phyloP scores from a whole-genome alignment of 129 eudicot genomes.

The Arctium lappa region DNA sequence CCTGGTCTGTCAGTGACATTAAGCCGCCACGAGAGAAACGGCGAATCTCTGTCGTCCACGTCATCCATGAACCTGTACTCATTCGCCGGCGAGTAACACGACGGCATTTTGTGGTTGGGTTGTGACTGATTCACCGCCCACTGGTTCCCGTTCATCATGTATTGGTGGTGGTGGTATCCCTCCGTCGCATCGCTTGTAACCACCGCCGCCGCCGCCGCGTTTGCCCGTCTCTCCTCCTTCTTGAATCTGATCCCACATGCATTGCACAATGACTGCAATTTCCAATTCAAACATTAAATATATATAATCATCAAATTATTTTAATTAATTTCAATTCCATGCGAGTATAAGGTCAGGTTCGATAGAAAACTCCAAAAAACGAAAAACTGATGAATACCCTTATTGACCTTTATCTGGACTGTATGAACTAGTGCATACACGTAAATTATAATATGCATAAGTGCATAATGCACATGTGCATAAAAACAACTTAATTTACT shows the following conservation, averaged over 20 bases:
- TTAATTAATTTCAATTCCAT: too few species aligned
- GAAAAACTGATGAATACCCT: too few species aligned
- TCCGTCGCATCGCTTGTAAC: slow-evolving; percentile 26
- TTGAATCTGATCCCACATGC: slow-evolving; percentile 98
- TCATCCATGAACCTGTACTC: slow-evolving; percentile 83
- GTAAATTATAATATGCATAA: too few species aligned
- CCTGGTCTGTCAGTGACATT: slow-evolving; percentile 80
- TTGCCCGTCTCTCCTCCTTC: slow-evolving; percentile 94
- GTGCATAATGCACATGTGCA: too few species aligned
- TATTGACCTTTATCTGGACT: too few species aligned
- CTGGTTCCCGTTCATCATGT: slow-evolving; percentile 39
- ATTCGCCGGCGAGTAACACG: slow-evolving; percentile 53
- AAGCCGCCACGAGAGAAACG: slow-evolving; percentile 79
- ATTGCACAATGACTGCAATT: slow-evolving; percentile 92
- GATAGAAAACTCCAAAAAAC: too few species aligned
- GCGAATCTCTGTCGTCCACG: slow-evolving; percentile 57
- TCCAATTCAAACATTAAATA: not conserved
- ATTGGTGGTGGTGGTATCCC: slow-evolving; percentile 46
- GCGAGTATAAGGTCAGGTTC: too few species aligned
- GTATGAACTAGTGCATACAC: too few species aligned
- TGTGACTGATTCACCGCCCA: slow-evolving; percentile 49
- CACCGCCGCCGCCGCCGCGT: slow-evolving; percentile 67
- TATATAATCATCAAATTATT: not conserved
- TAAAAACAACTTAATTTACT: too few species aligned
- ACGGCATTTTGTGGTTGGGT: slow-evolving; percentile 55